These are phyloP conservation scores for Dillenia suffruticosa DNA, from an alignment of 164 flowering plant genomes.

Conservation along the genomic window DNA sequence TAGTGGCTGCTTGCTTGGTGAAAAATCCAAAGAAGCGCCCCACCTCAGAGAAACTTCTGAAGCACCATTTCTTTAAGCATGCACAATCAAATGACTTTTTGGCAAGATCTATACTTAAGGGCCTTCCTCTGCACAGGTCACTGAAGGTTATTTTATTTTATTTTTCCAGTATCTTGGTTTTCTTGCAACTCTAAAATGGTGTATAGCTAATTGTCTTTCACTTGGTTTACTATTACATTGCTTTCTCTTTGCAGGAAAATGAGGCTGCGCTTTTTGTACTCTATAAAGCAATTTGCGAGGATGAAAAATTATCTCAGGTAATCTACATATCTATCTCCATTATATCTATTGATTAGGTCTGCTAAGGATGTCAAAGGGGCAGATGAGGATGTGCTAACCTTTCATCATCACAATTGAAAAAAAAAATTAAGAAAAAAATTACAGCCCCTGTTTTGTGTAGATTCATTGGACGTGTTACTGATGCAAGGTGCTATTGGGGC, in stretches of 20 bases:
- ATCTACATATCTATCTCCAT: too few relatives aligned
- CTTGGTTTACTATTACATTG: too few relatives aligned
- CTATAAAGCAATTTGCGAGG: slow-evolving; percentile 64
- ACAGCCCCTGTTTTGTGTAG: too few relatives aligned
- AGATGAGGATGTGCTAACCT: too few relatives aligned
- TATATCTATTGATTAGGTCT: too few relatives aligned
- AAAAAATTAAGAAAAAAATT: too few relatives aligned
- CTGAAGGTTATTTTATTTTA: slow-evolving; percentile 60
- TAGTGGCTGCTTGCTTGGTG: slow-evolving; percentile 92
- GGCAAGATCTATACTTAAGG: slow-evolving; percentile 58
- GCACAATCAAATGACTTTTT: slow-evolving; percentile 63
- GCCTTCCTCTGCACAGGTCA: slow-evolving; percentile 60
- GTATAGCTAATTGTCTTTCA: neutral
- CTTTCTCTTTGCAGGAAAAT: slow-evolving; percentile 46
- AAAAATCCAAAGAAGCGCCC: slow-evolving; percentile 98
- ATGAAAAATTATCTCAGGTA: slow-evolving; percentile 88
- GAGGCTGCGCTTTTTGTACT: slow-evolving; percentile 70
- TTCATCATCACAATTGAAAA: too few relatives aligned
- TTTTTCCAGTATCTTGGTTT: neutral
- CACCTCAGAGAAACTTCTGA: slow-evolving; percentile 80
- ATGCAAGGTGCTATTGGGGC: too few relatives aligned
- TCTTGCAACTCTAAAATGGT: too few relatives aligned
- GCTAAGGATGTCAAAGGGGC: too few relatives aligned
- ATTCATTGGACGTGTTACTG: too few relatives aligned
- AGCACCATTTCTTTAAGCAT: slow-evolving; percentile 82